These are phyloP conservation scores for Gossypium lobatum DNA, from an alignment of 441 rosid species.

Conservation along the genomic window DNA sequence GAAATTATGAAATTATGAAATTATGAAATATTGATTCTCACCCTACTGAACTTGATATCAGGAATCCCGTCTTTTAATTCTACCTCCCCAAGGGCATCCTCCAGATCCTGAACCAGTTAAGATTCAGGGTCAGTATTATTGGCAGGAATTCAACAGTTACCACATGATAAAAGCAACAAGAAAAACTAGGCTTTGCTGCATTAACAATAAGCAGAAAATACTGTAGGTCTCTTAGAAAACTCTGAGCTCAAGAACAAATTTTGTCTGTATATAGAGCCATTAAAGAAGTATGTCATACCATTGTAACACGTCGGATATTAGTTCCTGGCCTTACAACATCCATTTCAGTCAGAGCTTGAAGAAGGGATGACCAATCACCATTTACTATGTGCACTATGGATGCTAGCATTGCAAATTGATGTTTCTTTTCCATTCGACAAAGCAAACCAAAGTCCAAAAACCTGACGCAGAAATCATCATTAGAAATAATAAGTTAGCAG, in stretches of 20 bases:
- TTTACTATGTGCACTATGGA: conserved; percentile 89
- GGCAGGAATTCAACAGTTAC: conserved; percentile 15
- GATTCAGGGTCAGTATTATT: conserved; percentile 16
- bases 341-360: conserved; percentile 77
- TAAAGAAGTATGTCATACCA: conserved; percentile 43
- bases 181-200: conserved; percentile 1
- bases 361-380: conserved; percentile 85
- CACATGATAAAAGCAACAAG: background rate
- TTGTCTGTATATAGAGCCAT: background rate
- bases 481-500: conserved; percentile 17
- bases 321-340: conserved; percentile 82
- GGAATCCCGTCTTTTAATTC: conserved; percentile 79
- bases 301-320: conserved; percentile 55
- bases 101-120: conserved; percentile 66
- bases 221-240: conserved; percentile 6
- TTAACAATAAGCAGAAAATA: background rate
- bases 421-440: conserved; percentile 90
- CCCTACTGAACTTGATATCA: conserved; percentile 92
- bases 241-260: background rate
- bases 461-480: conserved; percentile 37
- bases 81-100: conserved; percentile 79
- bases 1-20: no score
- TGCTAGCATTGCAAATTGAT: conserved; percentile 90
- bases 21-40: conserved; percentile 29
- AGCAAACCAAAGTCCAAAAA: conserved; percentile 93